Conservation (phyloP, 805 yeast species). For the Nakazawaea ernobii region DNA sequence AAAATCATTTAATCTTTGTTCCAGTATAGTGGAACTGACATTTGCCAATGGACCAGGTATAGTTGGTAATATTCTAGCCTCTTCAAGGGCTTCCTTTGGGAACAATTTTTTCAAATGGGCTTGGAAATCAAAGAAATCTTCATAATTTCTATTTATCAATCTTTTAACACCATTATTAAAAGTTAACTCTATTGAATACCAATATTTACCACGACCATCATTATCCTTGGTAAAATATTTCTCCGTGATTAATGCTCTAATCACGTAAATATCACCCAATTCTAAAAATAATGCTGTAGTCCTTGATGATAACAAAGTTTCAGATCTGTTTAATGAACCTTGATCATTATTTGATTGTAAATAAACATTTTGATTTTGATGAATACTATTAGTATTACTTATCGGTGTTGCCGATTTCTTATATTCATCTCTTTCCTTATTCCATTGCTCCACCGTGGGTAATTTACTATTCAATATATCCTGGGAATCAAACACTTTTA, state of each 20-base stretch:
- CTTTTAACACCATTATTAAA: conserved; percentile 7
- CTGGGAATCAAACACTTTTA: conserved; percentile 39
- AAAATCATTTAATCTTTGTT: conserved; percentile 47
- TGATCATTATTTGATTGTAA: neutral
- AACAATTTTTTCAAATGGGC: conserved; percentile 73
- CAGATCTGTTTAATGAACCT: conserved; percentile 10
- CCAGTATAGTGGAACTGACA: conserved; percentile 69
- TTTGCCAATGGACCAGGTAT: conserved; percentile 95
- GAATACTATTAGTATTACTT: neutral
- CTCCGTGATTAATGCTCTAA: neutral
- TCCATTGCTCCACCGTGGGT: conserved; percentile 97
- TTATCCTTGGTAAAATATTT: conserved; percentile 8
- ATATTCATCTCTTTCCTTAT: conserved; percentile 80
- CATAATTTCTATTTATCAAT: conserved; percentile 56
- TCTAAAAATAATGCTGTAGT: conserved; percentile 4
- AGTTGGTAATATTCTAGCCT: conserved; percentile 79
- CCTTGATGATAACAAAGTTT: conserved; percentile 3
- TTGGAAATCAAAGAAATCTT: conserved; percentile 93
- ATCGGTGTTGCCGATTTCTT: conserved; percentile 31
- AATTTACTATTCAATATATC: conserved; percentile 63
- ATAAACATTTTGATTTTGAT: neutral
- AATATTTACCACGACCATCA: conserved; percentile 11
- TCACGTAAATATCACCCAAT: neutral
- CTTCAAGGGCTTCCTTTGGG: conserved; percentile 90
- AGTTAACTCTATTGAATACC: conserved; percentile 6